Base-by-base conservation (phyloP, 345 rosid genomes). In the Citrus australasica region DNA sequence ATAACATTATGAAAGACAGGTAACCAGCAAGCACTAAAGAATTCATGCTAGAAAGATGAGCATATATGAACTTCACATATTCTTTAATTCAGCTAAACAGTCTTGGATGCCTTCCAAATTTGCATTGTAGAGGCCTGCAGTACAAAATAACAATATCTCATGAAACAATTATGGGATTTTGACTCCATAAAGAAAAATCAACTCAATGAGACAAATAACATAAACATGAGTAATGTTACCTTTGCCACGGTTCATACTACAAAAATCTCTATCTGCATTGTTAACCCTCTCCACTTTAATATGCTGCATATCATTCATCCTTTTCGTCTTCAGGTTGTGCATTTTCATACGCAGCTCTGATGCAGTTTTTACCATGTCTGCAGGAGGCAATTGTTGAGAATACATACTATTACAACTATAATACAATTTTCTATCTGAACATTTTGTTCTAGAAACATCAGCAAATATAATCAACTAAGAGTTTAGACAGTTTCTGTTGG, bases 361-460 rank as follows among this genome's bases (percentile, higher is more conserved):
- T 68, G 86, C 93, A 21, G 86, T 66, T 81, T 75, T 85, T 67
- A 82, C 67, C 94, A 94, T 82, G 80, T 91, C 98, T 94, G 87
- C 71, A 81, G 66, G 72, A 84, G 74, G 75, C 32, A 67, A 62
- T 60, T 33, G 17, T 55, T 30, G n/a, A 48, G 25, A 59, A 61
- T 22, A 25, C 33, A 25, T 69, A 27, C 32, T 51, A 64, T 48
- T 30, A 51, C 42, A 22, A 61, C 10, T 32, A 76, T 24, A 33
- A 56, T 42, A 55, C 46, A 59, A 22, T 55, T 21, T 59, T 30
- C 14, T 42, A 71, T 24, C 25, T n/a, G 30, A 72, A 16, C 30
- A 71, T 22, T 73, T 35, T 24, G 42, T 66, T 22, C 37, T 6
- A 35, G 28, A 74, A 73, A 74, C 32, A 17, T 38, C 40, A 37